Evolutionary conservation across 441 rosid species (phyloP), one percentile per base, ranked within the genome.

Genomic region (Euphorbia celastroides): DNA sequence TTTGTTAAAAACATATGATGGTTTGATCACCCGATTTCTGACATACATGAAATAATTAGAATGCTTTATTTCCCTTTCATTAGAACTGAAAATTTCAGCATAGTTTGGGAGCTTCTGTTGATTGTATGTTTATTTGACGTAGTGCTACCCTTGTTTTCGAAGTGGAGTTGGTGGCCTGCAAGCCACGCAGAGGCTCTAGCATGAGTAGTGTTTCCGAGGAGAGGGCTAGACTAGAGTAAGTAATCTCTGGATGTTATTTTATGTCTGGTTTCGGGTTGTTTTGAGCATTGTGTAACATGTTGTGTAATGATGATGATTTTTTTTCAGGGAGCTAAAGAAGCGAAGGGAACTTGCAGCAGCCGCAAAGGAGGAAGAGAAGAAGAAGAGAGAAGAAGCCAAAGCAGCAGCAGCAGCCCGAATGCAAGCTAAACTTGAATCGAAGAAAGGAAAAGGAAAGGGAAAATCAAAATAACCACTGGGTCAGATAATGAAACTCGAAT

Each of bases 171-270:
- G 79, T 87, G 27, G 84, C 89, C 60, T 94, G 98, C 85, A 84
- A 79, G 52, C 98, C 98, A 16, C 76, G 94, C 56, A 89, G 83
- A 71, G 90, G 99, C 72, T 81, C 86, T 23, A 89, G 93, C 52
- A 64, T 79, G 5, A 82, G 81, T 66, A 82, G 87, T 42, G 93
- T 82, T 55, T 84, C 96, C 2, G 96, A 87, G 76, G 99, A 94
- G 66, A 83, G 89, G 78, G 89, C 98, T 23, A 88, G 97, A 80
- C 94, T 92, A 13, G 99, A 89, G 98, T 92, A 81, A 87, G 98
- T 66, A 12, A 0, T 11, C 19, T 30, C 5, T 2, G 8, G 12
- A 9, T n/a, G 34, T 19, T 1, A 1, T 57, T 38, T 25, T 19
- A 12, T 7, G 16, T 64, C 10, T 7, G 8, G 11, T 42, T 30